Percentiles rank a stretch among this genome's conserved stretches.
Conservation (phyloP, 140 eudicot genomes). For the Cichorium intybus region DNA sequence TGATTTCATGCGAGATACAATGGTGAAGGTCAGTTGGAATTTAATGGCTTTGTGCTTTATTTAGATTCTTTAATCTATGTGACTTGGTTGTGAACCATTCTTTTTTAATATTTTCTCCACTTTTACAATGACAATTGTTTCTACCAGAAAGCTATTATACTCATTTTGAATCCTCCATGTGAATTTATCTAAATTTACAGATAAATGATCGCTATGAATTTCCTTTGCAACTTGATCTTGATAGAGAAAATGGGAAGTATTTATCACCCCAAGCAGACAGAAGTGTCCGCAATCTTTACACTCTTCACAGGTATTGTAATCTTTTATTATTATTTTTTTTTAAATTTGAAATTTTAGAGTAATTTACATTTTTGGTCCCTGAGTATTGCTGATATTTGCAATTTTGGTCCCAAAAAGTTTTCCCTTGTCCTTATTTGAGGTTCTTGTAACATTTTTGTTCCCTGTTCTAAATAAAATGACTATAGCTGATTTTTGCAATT, state of each 20-base stretch:
- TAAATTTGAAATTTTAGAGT: neutral
- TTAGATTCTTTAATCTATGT: neutral
- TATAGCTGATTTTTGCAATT: too few species aligned
- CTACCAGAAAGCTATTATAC: slow-evolving; percentile 9
- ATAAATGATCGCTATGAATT: slow-evolving; percentile 95
- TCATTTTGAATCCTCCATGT: neutral
- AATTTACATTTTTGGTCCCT: too few species aligned
- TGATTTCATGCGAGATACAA: slow-evolving; percentile 87
- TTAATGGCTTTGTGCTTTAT: neutral
- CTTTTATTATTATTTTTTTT: neutral
- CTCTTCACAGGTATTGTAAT: slow-evolving; percentile 73
- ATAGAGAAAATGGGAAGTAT: slow-evolving; percentile 85
- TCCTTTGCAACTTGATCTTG: slow-evolving; percentile 92
- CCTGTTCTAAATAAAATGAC: too few species aligned
- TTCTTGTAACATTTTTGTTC: too few species aligned
- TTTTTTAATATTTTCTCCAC: neutral
- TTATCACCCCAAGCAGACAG: slow-evolving; percentile 88
- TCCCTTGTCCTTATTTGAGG: too few species aligned
- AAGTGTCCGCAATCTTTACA: slow-evolving; percentile 84
- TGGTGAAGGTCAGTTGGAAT: slow-evolving; percentile 75
- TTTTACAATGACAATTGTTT: neutral
- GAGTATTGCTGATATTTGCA: too few species aligned
- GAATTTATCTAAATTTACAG: slow-evolving; percentile 34
- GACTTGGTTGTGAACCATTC: neutral
- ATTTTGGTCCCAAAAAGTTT: too few species aligned